Evolutionary conservation across 1,139 yeast genomes (phyloP).

Genomic region (Hemisphaericaspora xylofermentans): DNA sequence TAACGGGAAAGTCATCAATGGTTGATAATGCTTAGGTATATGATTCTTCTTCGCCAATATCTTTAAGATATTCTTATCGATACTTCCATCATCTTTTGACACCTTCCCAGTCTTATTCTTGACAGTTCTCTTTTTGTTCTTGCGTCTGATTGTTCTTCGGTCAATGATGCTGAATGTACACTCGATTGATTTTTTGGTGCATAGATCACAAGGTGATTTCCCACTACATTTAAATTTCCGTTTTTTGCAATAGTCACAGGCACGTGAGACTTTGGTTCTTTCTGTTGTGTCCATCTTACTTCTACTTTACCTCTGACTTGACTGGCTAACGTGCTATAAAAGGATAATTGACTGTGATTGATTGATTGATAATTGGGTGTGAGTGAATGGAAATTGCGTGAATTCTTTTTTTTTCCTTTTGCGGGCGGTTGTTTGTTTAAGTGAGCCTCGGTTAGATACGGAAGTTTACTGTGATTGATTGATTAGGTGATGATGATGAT

Average conservation of each 20-base stretch:
- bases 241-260: constrained; percentile 41
- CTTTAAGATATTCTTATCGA: constrained; percentile 12
- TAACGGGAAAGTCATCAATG: constrained; percentile 14
- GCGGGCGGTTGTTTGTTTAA: no score
- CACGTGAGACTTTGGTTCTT: constrained; percentile 34
- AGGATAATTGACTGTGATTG: no score
- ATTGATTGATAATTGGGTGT: no score
- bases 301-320: no score
- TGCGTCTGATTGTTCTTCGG: constrained; percentile 15
- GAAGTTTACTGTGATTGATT: no score
- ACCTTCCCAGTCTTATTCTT: constrained; percentile 3
- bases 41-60: constrained; percentile 9
- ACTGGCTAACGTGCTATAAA: no score
- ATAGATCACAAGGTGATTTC: constrained; percentile 27
- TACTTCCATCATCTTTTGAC: constrained; percentile 7
- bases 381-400: no score
- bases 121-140: constrained; percentile 13
- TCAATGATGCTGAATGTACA: constrained; percentile 29
- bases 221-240: constrained; percentile 37
- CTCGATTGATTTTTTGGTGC: constrained; percentile 23
- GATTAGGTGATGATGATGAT: no score
- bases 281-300: constrained; percentile 10
- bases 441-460: no score
- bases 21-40: constrained; percentile 12
- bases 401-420: no score